phyloP scores from a whole-genome alignment of 108 stramenopile genomes.

The Cyclotella atomus region DNA sequence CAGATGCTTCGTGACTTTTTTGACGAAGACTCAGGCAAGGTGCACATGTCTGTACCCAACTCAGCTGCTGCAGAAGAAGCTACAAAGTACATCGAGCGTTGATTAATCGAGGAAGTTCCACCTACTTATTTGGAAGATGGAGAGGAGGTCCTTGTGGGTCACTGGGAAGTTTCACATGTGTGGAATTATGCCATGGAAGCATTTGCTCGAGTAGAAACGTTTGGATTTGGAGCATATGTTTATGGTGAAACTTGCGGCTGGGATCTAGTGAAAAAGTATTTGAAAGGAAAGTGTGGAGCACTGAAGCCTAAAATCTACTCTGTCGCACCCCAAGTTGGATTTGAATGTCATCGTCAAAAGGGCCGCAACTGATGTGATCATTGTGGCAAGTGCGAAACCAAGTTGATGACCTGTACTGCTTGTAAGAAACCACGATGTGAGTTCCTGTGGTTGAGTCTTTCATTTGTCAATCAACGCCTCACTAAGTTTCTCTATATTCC shows the following conservation, averaged over 20 bases:
- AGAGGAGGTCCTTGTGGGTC: slow-evolving; percentile 14
- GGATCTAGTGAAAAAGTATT: slow-evolving; percentile 1
- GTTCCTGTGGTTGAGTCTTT: background rate
- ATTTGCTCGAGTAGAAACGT: background rate
- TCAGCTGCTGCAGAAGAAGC: background rate
- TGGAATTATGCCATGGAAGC: slow-evolving; percentile 24
- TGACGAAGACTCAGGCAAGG: background rate
- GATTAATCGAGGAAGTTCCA: background rate
- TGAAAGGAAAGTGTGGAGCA: background rate
- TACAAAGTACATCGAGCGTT: background rate
- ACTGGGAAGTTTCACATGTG: slow-evolving; percentile 10
- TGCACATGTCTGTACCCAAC: background rate
- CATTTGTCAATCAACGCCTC: background rate
- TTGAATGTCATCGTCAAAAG: background rate
- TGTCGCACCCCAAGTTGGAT: background rate
- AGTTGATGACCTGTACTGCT: background rate
- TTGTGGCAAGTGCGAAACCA: slow-evolving; percentile 7
- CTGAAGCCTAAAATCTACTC: background rate
- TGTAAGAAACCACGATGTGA: slow-evolving; percentile 1
- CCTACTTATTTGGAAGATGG: background rate
- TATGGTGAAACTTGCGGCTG: slow-evolving; percentile 12
- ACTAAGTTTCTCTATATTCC: background rate
- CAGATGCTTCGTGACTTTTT: background rate
- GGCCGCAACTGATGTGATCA: background rate
- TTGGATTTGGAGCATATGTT: slow-evolving; percentile 2